phyloP scores from a whole-genome alignment of 148 eudicot species.

The Persicaria tinctoria region DNA sequence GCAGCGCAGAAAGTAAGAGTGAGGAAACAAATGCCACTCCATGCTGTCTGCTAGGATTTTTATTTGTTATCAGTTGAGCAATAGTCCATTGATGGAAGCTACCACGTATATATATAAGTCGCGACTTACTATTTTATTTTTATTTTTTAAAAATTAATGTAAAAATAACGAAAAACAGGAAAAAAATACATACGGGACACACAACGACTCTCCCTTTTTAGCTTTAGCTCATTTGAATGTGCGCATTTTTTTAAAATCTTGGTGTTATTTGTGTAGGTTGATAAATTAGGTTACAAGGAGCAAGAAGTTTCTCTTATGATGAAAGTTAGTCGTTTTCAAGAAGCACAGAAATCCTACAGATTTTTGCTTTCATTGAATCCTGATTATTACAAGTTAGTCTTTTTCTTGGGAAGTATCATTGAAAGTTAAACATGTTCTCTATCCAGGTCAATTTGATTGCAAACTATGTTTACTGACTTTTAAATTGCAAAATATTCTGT shows the following conservation, averaged over 20 bases:
- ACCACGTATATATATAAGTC: too few species aligned
- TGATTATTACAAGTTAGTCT: slow-evolving; percentile 78
- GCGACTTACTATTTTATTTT: too few species aligned
- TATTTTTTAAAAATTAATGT: too few species aligned
- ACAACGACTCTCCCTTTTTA: too few species aligned
- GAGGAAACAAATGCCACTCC: slow-evolving; percentile 51
- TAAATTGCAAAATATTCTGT: not conserved
- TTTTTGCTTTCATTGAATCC: slow-evolving; percentile 83
- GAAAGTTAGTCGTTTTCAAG: slow-evolving; percentile 65
- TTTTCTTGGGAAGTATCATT: not conserved
- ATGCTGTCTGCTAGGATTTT: not conserved
- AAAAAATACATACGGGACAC: too few species aligned
- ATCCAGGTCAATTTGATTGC: not conserved
- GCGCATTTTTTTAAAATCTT: too few species aligned
- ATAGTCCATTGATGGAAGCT: slow-evolving; percentile 72
- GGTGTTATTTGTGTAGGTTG: too few species aligned
- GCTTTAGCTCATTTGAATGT: too few species aligned
- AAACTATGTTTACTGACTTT: not conserved
- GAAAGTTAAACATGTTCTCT: not conserved
- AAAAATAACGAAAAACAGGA: too few species aligned
- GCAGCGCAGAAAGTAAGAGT: slow-evolving; percentile 54
- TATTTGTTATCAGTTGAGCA: not conserved
- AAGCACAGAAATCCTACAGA: slow-evolving; percentile 63
- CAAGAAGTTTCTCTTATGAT: slow-evolving; percentile 80
- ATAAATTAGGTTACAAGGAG: slow-evolving; percentile 20